phyloP scores from a whole-genome alignment of 805 yeast genomes.

The Ogataea glucozyma region DNA sequence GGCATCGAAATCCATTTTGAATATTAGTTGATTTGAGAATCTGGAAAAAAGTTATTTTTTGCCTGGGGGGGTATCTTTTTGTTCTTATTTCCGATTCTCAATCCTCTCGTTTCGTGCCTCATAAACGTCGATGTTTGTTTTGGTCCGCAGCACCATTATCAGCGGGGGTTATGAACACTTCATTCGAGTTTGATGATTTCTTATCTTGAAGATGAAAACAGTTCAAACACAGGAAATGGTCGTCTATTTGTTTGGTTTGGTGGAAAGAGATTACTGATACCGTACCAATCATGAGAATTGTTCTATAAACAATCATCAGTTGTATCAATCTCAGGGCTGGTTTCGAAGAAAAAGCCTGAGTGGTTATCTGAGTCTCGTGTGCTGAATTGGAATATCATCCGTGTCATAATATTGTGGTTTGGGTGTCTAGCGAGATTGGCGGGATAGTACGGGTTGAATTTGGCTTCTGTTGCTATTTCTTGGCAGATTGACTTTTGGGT shows the following conservation, averaged over 20 bases:
- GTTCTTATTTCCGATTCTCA: conserved; percentile 8
- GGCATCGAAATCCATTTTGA: background rate
- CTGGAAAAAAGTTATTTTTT: conserved; percentile 13
- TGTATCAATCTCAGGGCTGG: too few relatives aligned
- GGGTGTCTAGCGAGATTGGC: too few relatives aligned
- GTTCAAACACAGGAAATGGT: conserved; percentile 8
- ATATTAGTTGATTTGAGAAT: background rate
- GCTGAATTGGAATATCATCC: too few relatives aligned
- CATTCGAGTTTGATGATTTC: conserved; percentile 37
- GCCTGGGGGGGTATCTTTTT: conserved; percentile 25
- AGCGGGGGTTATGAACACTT: conserved; percentile 29
- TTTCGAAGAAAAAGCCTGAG: too few relatives aligned
- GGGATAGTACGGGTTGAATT: too few relatives aligned
- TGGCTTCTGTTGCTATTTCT: background rate
- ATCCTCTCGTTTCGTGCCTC: conserved; percentile 2
- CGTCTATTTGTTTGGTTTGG: conserved; percentile 1
- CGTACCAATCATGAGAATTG: too few relatives aligned
- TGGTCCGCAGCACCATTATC: conserved; percentile 45
- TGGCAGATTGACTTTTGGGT: background rate
- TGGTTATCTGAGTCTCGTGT: too few relatives aligned
- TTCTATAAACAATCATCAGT: too few relatives aligned
- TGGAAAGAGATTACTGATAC: conserved; percentile 6
- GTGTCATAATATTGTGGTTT: too few relatives aligned
- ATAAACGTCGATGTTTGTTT: conserved; percentile 10
- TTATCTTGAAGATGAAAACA: conserved; percentile 14